Percentiles rank a stretch among this genome's conserved stretches.
These are phyloP conservation scores for Ceriops decandra DNA, from an alignment of 345 rosid genomes.

Conservation along the genomic window DNA sequence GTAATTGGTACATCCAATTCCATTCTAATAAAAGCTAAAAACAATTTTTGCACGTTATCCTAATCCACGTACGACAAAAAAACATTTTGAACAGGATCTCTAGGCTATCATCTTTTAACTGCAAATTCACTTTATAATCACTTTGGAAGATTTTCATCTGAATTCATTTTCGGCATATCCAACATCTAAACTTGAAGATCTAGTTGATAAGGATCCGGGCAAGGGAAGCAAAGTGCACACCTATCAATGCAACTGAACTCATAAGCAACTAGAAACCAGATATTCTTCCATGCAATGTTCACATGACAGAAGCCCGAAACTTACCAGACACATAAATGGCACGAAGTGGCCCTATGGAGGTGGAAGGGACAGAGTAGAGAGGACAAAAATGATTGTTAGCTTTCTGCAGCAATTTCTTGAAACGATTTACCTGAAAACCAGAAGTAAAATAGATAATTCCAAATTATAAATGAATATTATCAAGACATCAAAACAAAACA, in stretches of 20 bases:
- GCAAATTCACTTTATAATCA: too few species aligned
- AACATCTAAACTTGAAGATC: too few species aligned
- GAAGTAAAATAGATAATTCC: neutral
- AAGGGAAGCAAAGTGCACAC: neutral
- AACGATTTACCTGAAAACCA: constrained; percentile 62
- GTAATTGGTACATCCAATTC: neutral
- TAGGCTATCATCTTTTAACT: too few species aligned
- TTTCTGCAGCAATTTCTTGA: constrained; percentile 66
- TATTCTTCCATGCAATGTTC: neutral
- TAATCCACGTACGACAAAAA: too few species aligned
- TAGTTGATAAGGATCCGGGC: neutral
- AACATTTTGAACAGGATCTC: too few species aligned
- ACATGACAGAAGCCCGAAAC: constrained; percentile 13
- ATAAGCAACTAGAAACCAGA: neutral
- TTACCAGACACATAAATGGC: constrained; percentile 61
- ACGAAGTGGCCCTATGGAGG: constrained; percentile 47
- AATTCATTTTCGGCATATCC: too few species aligned
- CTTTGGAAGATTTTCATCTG: too few species aligned
- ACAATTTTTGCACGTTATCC: neutral
- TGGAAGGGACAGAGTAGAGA: constrained; percentile 41
- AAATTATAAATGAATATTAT: neutral
- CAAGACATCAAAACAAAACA: too few species aligned
- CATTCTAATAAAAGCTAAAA: neutral
- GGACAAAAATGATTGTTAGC: constrained; percentile 64
- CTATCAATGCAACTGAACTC: neutral